A percentile compares a stretch with the other conserved stretches of the same genome.
These are phyloP conservation scores for Chrysoporthe deuterocubensis DNA, from an alignment of 2,329 filamentous ascomycete genomes.

Conservation along the genomic window DNA sequence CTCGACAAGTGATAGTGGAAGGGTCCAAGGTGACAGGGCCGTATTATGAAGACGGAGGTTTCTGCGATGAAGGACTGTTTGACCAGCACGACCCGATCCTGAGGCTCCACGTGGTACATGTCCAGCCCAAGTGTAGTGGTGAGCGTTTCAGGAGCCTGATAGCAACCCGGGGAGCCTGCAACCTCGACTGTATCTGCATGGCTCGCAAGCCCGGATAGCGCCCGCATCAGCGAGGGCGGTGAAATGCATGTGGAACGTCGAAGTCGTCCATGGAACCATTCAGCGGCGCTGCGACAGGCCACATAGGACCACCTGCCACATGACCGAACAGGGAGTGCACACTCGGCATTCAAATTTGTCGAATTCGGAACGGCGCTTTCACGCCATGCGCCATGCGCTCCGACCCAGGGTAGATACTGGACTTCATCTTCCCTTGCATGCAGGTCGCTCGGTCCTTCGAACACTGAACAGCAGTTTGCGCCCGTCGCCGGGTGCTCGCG, in stretches of 20 bases:
- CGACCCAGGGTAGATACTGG: background rate
- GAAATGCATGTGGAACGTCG: background rate
- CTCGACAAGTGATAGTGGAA: background rate
- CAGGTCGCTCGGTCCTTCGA: background rate
- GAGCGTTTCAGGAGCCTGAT: background rate
- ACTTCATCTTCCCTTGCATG: background rate
- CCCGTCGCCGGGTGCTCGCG: background rate
- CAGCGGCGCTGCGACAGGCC: background rate
- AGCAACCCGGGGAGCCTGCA: background rate
- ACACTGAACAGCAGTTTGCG: background rate
- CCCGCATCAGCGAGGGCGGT: background rate
- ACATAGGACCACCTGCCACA: background rate
- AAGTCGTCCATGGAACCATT: background rate
- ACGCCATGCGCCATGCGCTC: background rate
- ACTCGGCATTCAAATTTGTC: constrained; percentile 2
- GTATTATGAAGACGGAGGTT: background rate
- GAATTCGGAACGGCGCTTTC: background rate
- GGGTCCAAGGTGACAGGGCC: background rate
- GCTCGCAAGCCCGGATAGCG: background rate
- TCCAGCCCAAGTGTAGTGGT: background rate
- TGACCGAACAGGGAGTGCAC: background rate
- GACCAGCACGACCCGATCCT: background rate
- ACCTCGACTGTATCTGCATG: background rate
- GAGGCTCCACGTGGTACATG: background rate
- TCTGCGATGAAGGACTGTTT: background rate